Conservation (phyloP, 2,329 filamentous ascomycete species). For the Diplodia corticola region DNA sequence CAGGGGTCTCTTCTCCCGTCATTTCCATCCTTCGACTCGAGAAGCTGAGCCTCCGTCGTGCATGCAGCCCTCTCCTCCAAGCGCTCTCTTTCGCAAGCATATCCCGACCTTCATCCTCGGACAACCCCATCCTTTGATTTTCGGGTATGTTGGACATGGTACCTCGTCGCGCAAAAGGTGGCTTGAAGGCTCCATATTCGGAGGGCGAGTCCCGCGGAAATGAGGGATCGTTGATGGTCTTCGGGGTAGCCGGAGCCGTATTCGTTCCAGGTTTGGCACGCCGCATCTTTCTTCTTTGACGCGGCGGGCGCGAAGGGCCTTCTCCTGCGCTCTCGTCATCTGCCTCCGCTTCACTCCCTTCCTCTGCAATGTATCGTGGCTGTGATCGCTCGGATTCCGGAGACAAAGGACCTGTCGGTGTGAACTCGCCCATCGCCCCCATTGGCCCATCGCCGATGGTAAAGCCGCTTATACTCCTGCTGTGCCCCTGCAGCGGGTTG, state of each 20-base stretch:
- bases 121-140: slow-evolving; percentile 48
- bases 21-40: slow-evolving; percentile 37
- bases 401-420: slow-evolving; percentile 43
- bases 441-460: slow-evolving; percentile 42
- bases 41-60: slow-evolving; percentile 21
- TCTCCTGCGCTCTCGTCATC: slow-evolving; percentile 87
- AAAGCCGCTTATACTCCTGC: slow-evolving; percentile 51
- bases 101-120: slow-evolving; percentile 53
- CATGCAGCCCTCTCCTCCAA: slow-evolving; percentile 48
- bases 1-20: slow-evolving; percentile 33
- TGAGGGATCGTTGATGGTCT: slow-evolving; percentile 50
- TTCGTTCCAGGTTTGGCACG: slow-evolving; percentile 58
- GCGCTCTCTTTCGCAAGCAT: slow-evolving; percentile 48
- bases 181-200: slow-evolving; percentile 40
- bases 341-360: slow-evolving; percentile 70
- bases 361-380: slow-evolving; percentile 52
- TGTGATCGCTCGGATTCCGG: slow-evolving; percentile 53
- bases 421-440: slow-evolving; percentile 43
- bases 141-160: slow-evolving; percentile 53
- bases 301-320: slow-evolving; percentile 41
- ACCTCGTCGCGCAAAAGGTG: slow-evolving; percentile 57
- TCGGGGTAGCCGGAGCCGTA: slow-evolving; percentile 69
- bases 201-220: slow-evolving; percentile 47
- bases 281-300: slow-evolving; percentile 63
- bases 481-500: slow-evolving; percentile 53